These are phyloP conservation scores for Linum lewisii DNA, from an alignment of 345 rosid genomes.

Conservation along the genomic window DNA sequence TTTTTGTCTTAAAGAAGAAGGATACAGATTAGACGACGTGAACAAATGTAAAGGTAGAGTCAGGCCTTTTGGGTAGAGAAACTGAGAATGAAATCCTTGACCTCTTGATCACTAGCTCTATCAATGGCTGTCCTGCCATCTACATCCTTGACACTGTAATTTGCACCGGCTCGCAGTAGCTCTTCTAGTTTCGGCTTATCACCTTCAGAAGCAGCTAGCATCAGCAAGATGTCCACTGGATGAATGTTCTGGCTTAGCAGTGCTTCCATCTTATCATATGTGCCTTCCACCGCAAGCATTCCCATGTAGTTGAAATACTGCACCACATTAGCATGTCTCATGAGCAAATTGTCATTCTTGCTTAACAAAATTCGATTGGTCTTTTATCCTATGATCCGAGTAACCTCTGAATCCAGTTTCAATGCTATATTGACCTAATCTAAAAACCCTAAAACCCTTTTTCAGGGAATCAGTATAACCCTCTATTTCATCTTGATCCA, in stretches of 20 bases:
- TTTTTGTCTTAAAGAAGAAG: too few species aligned
- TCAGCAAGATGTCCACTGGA: conserved; percentile 69
- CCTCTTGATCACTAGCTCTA: conserved; percentile 42
- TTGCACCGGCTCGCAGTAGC: conserved; percentile 73
- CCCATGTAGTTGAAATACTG: conserved; percentile 97
- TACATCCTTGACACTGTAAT: conserved; percentile 47
- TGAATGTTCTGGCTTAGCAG: conserved; percentile 65
- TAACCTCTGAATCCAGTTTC: too few species aligned
- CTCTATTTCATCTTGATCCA: too few species aligned
- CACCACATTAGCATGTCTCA: conserved; percentile 6
- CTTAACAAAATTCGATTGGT: too few species aligned
- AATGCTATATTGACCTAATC: too few species aligned
- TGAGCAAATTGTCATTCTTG: neutral
- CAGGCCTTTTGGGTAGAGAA: conserved; percentile 56
- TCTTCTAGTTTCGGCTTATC: conserved; percentile 87
- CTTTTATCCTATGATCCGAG: too few species aligned
- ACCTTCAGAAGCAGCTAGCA: conserved; percentile 83
- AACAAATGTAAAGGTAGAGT: conserved; percentile 4
- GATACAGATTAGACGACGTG: too few species aligned
- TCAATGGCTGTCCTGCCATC: conserved; percentile 74
- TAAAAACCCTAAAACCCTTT: too few species aligned
- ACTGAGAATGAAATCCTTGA: conserved; percentile 51
- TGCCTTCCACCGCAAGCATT: conserved; percentile 87
- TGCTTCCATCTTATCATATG: conserved; percentile 88
- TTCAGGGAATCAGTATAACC: too few species aligned